These are phyloP conservation scores for Picochlorum sp. DNA, from an alignment of 139 green algal genomes.

Conservation along the genomic window DNA sequence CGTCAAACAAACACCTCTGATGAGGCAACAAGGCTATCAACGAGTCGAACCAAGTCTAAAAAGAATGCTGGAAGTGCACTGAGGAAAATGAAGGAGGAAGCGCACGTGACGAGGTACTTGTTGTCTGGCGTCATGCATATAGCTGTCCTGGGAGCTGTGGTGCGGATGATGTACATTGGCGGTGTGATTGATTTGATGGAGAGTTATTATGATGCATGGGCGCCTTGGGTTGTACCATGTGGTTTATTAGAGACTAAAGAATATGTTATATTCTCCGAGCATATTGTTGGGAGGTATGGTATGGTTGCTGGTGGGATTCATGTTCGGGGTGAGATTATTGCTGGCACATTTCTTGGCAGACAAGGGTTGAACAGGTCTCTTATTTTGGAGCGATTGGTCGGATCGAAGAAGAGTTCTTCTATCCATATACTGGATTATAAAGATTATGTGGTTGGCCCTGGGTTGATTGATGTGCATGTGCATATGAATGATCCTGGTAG, in stretches of 20 bases:
- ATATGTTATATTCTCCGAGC: conserved; percentile 22
- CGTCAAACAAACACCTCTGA: no score
- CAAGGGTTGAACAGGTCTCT: not conserved
- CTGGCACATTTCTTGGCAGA: not conserved
- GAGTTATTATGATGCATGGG: conserved; percentile 4
- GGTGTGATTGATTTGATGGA: conserved; percentile 1
- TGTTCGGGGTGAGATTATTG: conserved; percentile 28
- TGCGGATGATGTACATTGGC: not conserved
- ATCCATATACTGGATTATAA: conserved; percentile 23
- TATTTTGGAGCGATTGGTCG: not conserved
- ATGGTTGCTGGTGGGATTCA: conserved; percentile 24
- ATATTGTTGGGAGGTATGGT: conserved; percentile 22
- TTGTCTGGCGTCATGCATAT: conserved; percentile 5
- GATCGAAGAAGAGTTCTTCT: not conserved
- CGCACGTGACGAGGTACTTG: not conserved
- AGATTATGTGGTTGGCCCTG: conserved; percentile 62
- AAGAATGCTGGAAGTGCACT: conserved; percentile 4
- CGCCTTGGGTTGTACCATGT: conserved; percentile 16
- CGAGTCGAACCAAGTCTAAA: not conserved
- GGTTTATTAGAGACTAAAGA: conserved; percentile 25
- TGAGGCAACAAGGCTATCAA: no score
- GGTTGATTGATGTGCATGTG: conserved; percentile 84
- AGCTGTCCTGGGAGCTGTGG: not conserved
- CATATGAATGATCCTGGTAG: conserved; percentile 93
- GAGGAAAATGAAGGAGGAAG: not conserved